Conservation (phyloP, 495 filamentous ascomycete genomes). For the Tuber magnatum region DNA sequence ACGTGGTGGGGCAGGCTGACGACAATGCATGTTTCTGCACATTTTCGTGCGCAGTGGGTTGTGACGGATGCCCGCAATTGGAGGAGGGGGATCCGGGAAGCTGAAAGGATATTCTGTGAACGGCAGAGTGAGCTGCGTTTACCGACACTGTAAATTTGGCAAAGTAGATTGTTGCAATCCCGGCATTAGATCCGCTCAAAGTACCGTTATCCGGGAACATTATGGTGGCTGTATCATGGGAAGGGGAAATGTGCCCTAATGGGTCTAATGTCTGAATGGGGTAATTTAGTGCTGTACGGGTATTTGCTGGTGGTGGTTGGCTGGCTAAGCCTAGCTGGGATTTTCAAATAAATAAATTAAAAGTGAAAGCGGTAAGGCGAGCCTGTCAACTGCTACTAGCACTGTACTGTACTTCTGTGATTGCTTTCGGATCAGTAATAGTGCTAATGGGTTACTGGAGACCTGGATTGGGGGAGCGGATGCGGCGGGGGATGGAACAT, state of each 20-base stretch:
- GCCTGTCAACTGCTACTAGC: too few relatives aligned
- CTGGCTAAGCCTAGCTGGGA: neutral
- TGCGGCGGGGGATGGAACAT: neutral
- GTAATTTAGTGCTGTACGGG: too few relatives aligned
- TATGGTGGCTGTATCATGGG: too few relatives aligned
- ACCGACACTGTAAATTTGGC: neutral
- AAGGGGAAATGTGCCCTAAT: neutral
- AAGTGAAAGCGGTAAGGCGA: neutral
- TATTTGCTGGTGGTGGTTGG: neutral
- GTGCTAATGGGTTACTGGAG: too few relatives aligned
- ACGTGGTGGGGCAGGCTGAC: neutral
- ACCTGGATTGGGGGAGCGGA: neutral
- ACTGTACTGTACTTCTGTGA: too few relatives aligned
- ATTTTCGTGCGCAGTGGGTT: constrained; percentile 1
- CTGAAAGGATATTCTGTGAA: neutral
- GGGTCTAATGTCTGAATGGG: neutral
- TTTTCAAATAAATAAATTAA: too few relatives aligned
- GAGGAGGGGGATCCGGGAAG: neutral
- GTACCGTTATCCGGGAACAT: neutral
- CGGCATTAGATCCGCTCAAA: neutral
- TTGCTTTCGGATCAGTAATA: neutral
- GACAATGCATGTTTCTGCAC: neutral
- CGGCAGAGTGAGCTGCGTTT: neutral
- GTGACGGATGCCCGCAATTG: neutral
- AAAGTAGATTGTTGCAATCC: neutral